phyloP scores from a whole-genome alignment of 1,284 basidiomycete genomes.

The Rhizopogon parksii region DNA sequence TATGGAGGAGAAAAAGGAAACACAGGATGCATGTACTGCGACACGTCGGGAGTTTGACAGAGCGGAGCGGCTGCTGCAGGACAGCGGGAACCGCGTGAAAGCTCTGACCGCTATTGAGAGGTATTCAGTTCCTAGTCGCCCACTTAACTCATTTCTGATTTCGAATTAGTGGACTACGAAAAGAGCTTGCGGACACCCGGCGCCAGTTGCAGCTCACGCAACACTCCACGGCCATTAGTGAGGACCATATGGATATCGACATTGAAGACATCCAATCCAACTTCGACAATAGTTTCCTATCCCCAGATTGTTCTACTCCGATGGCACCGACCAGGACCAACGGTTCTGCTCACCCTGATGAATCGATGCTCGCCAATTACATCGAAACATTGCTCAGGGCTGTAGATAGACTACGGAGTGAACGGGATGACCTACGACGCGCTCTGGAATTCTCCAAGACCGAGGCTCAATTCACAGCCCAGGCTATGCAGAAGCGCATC shows the following conservation, averaged over 20 bases:
- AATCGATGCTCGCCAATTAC: constrained; percentile 31
- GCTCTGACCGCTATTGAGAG: constrained; percentile 17
- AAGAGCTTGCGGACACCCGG: constrained; percentile 13
- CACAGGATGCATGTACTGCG: constrained; percentile 12
- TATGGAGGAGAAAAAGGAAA: constrained; percentile 23
- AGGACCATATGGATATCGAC: constrained; percentile 6
- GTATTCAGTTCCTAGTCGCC: constrained; percentile 13
- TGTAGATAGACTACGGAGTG: constrained; percentile 59
- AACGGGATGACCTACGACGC: constrained; percentile 62
- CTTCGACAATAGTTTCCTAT: constrained; percentile 1
- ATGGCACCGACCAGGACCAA: constrained; percentile 1
- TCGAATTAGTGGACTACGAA: constrained; percentile 15
- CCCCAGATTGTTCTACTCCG: constrained; percentile 3
- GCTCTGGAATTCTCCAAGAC: constrained; percentile 64
- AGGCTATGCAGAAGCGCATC: constrained; percentile 43
- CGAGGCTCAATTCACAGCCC: constrained; percentile 63
- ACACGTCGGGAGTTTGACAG: constrained; percentile 13
- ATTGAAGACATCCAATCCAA: neutral
- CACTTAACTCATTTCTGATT: neutral
- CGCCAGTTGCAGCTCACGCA: neutral
- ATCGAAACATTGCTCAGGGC: constrained; percentile 54
- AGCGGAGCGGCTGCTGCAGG: constrained; percentile 9
- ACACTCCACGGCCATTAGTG: neutral
- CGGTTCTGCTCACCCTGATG: constrained; percentile 19
- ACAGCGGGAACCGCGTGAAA: constrained; percentile 17